Percentiles rank a stretch among this genome's conserved stretches.
Evolutionary conservation across 2,329 filamentous ascomycete genomes (phyloP).

Genomic region (Fusarium subglutinans): DNA sequence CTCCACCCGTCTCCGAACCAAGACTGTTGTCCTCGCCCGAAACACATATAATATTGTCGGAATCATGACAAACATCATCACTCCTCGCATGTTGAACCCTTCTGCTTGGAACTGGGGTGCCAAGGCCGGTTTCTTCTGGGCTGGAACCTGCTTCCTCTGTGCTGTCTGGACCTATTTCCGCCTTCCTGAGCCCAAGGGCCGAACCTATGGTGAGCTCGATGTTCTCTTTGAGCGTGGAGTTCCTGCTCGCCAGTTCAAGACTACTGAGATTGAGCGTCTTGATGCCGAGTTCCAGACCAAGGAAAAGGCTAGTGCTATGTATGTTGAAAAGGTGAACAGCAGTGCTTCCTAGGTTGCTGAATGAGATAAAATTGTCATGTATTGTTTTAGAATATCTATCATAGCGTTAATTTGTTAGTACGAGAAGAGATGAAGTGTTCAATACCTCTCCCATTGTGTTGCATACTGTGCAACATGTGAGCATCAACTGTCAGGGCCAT

Average conservation of each 20-base stretch:
- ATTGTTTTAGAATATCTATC: accelerated
- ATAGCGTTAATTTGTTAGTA: background rate
- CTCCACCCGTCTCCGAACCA: constrained; percentile 57
- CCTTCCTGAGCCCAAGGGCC: constrained; percentile 63
- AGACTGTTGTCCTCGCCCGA: constrained; percentile 57
- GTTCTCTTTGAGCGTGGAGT: constrained; percentile 60
- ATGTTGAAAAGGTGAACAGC: constrained; percentile 20
- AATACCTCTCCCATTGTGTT: background rate
- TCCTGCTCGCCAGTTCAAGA: constrained; percentile 54
- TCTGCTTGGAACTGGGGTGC: constrained; percentile 59
- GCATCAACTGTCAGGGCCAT: no score
- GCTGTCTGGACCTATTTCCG: constrained; percentile 62
- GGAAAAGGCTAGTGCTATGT: constrained; percentile 33
- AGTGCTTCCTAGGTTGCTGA: background rate
- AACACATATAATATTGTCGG: constrained; percentile 59
- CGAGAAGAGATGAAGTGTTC: background rate
- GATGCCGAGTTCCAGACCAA: constrained; percentile 31
- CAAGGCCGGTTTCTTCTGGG: constrained; percentile 59
- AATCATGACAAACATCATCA: constrained; percentile 58
- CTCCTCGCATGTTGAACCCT: constrained; percentile 59
- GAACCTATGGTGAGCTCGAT: constrained; percentile 65
- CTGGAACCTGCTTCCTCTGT: constrained; percentile 55
- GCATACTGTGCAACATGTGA: no score
- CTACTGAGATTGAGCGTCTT: constrained; percentile 43
- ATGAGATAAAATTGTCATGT: background rate